A percentile compares a stretch with the other conserved stretches of the same genome.
Conservation (phyloP, 176 grass and related monocot species). For the Phoenix dactylifera region DNA sequence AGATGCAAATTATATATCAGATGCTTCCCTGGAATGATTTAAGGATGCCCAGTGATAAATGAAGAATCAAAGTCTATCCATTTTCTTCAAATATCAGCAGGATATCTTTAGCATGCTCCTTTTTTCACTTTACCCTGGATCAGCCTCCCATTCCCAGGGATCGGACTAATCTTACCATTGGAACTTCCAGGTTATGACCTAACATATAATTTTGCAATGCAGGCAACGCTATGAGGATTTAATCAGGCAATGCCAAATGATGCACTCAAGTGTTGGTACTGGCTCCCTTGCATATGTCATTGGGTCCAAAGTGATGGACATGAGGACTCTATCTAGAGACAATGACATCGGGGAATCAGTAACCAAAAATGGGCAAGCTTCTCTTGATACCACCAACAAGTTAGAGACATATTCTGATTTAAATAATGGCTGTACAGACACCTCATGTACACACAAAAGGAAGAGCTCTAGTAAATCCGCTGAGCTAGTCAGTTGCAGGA, state of each 20-base stretch:
- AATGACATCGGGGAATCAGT: conserved; percentile 32
- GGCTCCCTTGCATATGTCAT: conserved; percentile 85
- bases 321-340: conserved; percentile 78
- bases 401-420: conserved; percentile 25
- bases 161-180: too few species aligned
- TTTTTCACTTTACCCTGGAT: too few species aligned
- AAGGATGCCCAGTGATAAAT: too few species aligned
- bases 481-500: conserved; percentile 47
- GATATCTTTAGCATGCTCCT: too few species aligned
- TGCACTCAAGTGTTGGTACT: conserved; percentile 91
- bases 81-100: too few species aligned
- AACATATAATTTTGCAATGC: conserved; percentile 16
- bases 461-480: conserved; percentile 55
- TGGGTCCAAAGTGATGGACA: conserved; percentile 93
- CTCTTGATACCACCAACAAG: conserved; percentile 23
- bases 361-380: conserved; percentile 37
- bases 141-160: too few species aligned
- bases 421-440: conserved; percentile 38
- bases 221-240: conserved; percentile 75
- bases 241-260: conserved; percentile 69
- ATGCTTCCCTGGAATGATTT: too few species aligned
- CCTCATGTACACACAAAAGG: conserved; percentile 22
- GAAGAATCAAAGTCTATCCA: too few species aligned
- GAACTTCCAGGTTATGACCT: too few species aligned
- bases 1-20: too few species aligned